Evolutionary conservation across 2,329 filamentous ascomycete species (phyloP).

Genomic region (Pseudopithomyces chartarum): DNA sequence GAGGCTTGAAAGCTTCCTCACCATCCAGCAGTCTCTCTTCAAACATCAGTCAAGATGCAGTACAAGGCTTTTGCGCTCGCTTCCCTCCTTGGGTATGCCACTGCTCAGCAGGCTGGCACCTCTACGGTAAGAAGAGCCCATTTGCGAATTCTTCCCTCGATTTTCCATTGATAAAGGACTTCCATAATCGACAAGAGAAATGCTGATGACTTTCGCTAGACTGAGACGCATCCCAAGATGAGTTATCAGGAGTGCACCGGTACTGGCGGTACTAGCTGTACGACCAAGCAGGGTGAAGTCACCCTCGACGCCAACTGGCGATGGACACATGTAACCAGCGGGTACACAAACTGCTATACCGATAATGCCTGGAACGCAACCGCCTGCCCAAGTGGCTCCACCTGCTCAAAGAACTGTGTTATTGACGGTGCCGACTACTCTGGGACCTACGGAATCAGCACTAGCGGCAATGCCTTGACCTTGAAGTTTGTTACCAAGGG

Average conservation of each 20-base stretch:
- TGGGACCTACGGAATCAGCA: slow-evolving; percentile 55
- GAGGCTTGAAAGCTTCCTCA: slow-evolving; percentile 18
- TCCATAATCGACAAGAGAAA: neutral
- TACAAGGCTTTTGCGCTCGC: slow-evolving; percentile 47
- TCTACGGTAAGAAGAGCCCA: slow-evolving; percentile 15
- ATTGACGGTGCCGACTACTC: slow-evolving; percentile 51
- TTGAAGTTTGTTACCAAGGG: slow-evolving; percentile 64
- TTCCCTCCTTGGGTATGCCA: slow-evolving; percentile 45
- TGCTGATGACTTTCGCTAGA: slow-evolving; percentile 15
- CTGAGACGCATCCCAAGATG: slow-evolving; percentile 50
- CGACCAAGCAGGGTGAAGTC: slow-evolving; percentile 41
- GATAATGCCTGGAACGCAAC: slow-evolving; percentile 51
- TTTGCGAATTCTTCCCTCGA: neutral
- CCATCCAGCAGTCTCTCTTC: slow-evolving; percentile 33
- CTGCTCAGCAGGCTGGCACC: slow-evolving; percentile 50
- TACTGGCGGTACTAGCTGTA: slow-evolving; percentile 46
- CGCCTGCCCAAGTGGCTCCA: slow-evolving; percentile 45
- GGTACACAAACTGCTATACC: slow-evolving; percentile 56
- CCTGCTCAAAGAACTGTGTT: slow-evolving; percentile 49
- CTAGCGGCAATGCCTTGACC: slow-evolving; percentile 58
- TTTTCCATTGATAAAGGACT: neutral
- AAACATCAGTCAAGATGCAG: slow-evolving; percentile 39
- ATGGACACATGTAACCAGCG: slow-evolving; percentile 52
- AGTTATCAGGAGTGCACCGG: slow-evolving; percentile 48
- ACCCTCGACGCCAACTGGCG: slow-evolving; percentile 57